Percentiles rank a stretch among this genome's conserved stretches.
Conservation (phyloP, 176 grass and related monocot genomes). For the Lolium rigidum region DNA sequence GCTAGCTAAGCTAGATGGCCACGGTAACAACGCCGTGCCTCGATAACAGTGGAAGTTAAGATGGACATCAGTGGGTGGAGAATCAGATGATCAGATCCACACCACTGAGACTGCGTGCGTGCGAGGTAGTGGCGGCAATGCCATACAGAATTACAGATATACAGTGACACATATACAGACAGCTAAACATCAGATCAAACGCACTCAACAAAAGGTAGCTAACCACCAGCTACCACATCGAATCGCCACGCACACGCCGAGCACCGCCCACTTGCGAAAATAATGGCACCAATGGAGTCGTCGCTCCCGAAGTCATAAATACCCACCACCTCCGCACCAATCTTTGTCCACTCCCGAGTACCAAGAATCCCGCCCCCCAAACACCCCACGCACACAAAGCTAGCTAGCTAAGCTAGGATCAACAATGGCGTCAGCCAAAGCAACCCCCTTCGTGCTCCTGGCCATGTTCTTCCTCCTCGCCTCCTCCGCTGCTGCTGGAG, state of each 20-base stretch:
- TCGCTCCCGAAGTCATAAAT: constrained; percentile 8
- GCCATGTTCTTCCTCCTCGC: neutral
- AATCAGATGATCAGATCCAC: too few relatives aligned
- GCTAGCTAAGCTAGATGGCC: neutral
- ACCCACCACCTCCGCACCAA: neutral
- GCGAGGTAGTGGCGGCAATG: neutral
- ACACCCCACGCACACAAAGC: neutral
- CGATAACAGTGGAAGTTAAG: neutral
- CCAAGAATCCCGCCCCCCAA: neutral
- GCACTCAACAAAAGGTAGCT: neutral
- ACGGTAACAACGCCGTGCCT: neutral
- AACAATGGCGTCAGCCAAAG: constrained; percentile 12
- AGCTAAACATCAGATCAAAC: neutral
- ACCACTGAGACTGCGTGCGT: neutral
- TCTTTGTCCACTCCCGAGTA: neutral
- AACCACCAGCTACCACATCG: neutral
- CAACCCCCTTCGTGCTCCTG: neutral
- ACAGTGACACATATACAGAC: neutral
- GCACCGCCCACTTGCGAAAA: neutral
- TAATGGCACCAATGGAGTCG: neutral
- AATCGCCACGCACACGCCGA: constrained; percentile 29
- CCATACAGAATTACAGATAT: too few relatives aligned
- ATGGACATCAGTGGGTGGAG: too few relatives aligned
- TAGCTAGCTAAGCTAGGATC: neutral
- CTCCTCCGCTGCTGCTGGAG: neutral